Conservation (phyloP, 2,329 filamentous ascomycete species). For the Paraconiothyrium sp. region DNA sequence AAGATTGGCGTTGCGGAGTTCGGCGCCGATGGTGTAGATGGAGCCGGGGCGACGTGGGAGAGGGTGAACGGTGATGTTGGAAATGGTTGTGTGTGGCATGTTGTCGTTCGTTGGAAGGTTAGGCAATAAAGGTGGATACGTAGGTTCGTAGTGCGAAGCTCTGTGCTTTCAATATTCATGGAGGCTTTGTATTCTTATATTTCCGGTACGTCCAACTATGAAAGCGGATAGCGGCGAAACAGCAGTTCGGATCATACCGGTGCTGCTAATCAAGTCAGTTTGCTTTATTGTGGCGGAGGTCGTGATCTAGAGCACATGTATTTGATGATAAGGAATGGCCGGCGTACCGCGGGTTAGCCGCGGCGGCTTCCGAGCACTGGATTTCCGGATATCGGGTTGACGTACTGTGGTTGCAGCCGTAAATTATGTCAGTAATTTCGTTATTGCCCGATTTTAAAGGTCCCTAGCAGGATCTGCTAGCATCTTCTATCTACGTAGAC, state of each 20-base stretch:
- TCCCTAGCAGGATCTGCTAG: too few relatives aligned
- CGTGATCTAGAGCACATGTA: background rate
- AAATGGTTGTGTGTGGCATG: constrained; percentile 34
- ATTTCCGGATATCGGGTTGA: background rate
- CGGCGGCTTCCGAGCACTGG: constrained; percentile 5
- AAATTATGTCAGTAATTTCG: too few relatives aligned
- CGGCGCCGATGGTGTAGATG: constrained; percentile 65
- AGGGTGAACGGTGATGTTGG: constrained; percentile 30
- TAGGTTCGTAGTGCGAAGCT: background rate
- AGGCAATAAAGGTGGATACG: background rate
- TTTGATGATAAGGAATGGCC: constrained; percentile 13
- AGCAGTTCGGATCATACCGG: background rate
- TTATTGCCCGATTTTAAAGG: too few relatives aligned
- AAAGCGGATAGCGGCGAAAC: constrained; percentile 3
- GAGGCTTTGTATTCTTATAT: background rate
- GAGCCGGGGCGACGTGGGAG: constrained; percentile 33
- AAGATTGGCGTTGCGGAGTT: constrained; percentile 66
- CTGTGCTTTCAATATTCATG: too few relatives aligned
- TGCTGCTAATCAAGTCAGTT: background rate
- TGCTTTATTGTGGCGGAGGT: background rate
- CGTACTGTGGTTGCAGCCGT: too few relatives aligned
- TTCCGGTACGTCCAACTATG: too few relatives aligned
- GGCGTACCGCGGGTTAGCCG: constrained; percentile 17
- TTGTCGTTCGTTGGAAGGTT: constrained; percentile 7
- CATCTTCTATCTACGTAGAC: too few relatives aligned